Evolutionary conservation across 2,329 filamentous ascomycete species (phyloP).

Genomic region (Metarhizium guizhouense): DNA sequence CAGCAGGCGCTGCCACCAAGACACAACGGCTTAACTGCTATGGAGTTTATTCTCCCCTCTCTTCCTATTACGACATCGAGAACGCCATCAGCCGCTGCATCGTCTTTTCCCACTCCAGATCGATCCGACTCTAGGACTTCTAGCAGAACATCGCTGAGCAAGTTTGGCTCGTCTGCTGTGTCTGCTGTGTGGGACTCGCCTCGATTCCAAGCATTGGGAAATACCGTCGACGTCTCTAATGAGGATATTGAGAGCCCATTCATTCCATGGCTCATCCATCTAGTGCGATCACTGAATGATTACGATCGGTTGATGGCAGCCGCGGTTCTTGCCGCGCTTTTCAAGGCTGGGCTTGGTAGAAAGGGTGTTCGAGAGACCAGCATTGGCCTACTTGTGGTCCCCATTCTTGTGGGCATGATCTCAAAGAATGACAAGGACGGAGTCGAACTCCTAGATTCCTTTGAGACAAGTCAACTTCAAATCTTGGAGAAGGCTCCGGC

Average conservation of each 20-base stretch:
- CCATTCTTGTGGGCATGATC: slow-evolving; percentile 59
- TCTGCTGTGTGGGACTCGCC: slow-evolving; percentile 23
- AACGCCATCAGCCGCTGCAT: slow-evolving; percentile 15
- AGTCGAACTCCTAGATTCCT: slow-evolving; percentile 25
- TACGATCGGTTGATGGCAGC: slow-evolving; percentile 59
- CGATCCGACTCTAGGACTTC: slow-evolving; percentile 19
- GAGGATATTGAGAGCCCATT: slow-evolving; percentile 62
- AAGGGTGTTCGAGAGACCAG: slow-evolving; percentile 51
- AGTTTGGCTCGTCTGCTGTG: slow-evolving; percentile 17
- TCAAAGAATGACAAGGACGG: slow-evolving; percentile 35
- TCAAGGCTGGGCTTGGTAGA: slow-evolving; percentile 57
- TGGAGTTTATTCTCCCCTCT: slow-evolving; percentile 57
- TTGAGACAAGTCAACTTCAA: slow-evolving; percentile 23
- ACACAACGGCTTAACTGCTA: slow-evolving; percentile 31
- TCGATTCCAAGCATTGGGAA: slow-evolving; percentile 17
- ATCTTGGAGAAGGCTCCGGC: slow-evolving; percentile 65
- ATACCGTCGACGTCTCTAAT: slow-evolving; percentile 24
- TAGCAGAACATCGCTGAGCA: slow-evolving; percentile 19
- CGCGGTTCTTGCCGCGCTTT: slow-evolving; percentile 59
- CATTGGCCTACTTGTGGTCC: slow-evolving; percentile 59
- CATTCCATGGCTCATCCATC: slow-evolving; percentile 62
- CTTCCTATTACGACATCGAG: slow-evolving; percentile 34
- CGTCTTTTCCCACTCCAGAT: slow-evolving; percentile 14
- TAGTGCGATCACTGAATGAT: slow-evolving; percentile 48
- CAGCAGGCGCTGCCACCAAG: slow-evolving; percentile 25